These are phyloP conservation scores for Botrytis cinerea DNA, from an alignment of 2,329 filamentous ascomycete species.

Conservation along the genomic window DNA sequence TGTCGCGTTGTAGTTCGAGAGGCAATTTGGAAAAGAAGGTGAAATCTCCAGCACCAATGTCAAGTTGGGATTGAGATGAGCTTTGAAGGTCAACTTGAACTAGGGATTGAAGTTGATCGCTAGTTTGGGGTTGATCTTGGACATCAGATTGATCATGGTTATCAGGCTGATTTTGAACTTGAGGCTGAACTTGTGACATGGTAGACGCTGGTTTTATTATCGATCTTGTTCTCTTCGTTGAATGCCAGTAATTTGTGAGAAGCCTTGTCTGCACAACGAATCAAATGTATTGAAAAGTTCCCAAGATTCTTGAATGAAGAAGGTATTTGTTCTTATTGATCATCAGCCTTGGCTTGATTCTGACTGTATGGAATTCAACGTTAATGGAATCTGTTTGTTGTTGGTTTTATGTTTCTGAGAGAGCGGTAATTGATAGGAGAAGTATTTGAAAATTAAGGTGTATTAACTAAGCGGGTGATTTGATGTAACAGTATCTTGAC, in stretches of 20 bases:
- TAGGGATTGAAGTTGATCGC: neutral
- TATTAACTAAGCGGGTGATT: neutral
- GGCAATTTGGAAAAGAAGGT: neutral
- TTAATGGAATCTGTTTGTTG: neutral
- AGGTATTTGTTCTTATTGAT: neutral
- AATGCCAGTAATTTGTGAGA: neutral
- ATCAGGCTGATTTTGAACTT: neutral
- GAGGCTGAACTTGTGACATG: neutral
- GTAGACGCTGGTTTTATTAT: neutral
- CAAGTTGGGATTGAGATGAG: neutral
- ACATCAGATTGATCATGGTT: neutral
- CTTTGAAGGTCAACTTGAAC: neutral
- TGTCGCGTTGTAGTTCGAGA: neutral
- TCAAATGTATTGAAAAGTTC: neutral
- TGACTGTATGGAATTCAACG: neutral
- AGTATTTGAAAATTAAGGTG: accelerated
- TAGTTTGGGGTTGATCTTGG: neutral
- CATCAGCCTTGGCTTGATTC: accelerated
- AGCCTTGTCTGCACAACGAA: no score
- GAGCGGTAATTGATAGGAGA: neutral
- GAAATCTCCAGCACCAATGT: no score
- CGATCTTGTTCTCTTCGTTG: neutral
- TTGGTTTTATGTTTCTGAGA: neutral
- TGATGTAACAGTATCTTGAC: neutral
- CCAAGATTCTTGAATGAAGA: neutral